Evolutionary conservation across 108 stramenopile species (phyloP).

Genomic region (Stephanodiscus minutulus): DNA sequence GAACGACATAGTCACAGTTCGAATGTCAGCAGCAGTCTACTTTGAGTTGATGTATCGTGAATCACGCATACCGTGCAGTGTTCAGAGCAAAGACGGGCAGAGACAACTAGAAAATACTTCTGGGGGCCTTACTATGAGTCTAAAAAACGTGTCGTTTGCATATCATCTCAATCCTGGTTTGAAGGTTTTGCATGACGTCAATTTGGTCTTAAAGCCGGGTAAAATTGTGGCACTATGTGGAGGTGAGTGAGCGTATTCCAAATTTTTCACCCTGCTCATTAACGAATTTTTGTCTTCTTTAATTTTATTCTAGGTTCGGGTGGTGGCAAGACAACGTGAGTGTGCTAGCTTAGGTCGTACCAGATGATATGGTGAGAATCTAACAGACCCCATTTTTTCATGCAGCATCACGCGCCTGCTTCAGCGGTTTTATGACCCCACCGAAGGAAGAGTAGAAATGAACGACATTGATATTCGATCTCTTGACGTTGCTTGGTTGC

Average conservation of each 20-base stretch:
- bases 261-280: too few relatives aligned
- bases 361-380: too few relatives aligned
- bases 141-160: constrained; percentile 81
- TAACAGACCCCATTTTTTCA: constrained; percentile 2
- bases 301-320: constrained; percentile 36
- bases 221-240: constrained; percentile 82
- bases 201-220: constrained; percentile 29
- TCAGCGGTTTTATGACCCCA: constrained; percentile 84
- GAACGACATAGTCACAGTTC: constrained; percentile 27
- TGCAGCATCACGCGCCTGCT: constrained; percentile 73
- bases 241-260: not conserved
- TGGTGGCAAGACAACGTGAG: constrained; percentile 55
- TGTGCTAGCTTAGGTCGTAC: too few relatives aligned
- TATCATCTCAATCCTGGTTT: constrained; percentile 78
- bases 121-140: not conserved
- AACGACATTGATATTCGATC: constrained; percentile 75
- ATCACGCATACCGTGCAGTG: constrained; percentile 12
- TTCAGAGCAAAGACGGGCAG: not conserved
- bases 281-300: too few relatives aligned
- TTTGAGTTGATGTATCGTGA: constrained; percentile 34
- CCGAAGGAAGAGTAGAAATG: constrained; percentile 57
- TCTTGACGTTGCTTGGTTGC: constrained; percentile 65
- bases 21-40: constrained; percentile 26
- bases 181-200: constrained; percentile 56
- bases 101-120: not conserved